Conservation (phyloP, 495 filamentous ascomycete genomes). For the Hypoxylon crocopeplum region DNA sequence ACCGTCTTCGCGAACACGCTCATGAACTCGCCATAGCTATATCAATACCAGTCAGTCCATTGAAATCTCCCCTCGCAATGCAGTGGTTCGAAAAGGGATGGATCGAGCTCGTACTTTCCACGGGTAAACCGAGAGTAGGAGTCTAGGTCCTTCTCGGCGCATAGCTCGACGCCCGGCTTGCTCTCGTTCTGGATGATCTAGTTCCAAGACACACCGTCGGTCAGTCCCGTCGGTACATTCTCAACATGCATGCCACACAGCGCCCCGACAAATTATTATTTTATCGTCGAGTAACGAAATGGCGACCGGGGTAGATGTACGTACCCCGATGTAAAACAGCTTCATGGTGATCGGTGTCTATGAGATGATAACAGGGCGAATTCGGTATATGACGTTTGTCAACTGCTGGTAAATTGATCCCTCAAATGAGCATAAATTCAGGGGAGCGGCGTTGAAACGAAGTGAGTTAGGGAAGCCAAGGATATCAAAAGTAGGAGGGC, state of each 20-base stretch:
- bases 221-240: too few species aligned
- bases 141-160: constrained; percentile 78
- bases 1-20: constrained; percentile 70
- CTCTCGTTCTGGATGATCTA: constrained; percentile 83
- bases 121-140: constrained; percentile 83
- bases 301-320: constrained; percentile 34
- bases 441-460: constrained; percentile 9
- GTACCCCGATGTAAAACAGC: constrained; percentile 90
- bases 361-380: neutral
- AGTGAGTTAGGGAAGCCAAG: constrained; percentile 2
- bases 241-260: too few species aligned
- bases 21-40: constrained; percentile 70
- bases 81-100: neutral
- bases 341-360: constrained; percentile 71
- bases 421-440: constrained; percentile 5
- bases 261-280: too few species aligned
- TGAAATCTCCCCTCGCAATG: neutral
- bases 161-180: constrained; percentile 82
- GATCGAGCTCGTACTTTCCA: constrained; percentile 58
- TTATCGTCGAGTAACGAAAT: constrained; percentile 4
- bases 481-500: constrained; percentile 1
- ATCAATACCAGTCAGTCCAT: constrained; percentile 18
- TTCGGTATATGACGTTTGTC: constrained; percentile 5
- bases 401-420: neutral
- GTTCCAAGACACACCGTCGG: neutral